phyloP scores from a whole-genome alignment of 164 flowering plant genomes.

The Umbellularia californica region DNA sequence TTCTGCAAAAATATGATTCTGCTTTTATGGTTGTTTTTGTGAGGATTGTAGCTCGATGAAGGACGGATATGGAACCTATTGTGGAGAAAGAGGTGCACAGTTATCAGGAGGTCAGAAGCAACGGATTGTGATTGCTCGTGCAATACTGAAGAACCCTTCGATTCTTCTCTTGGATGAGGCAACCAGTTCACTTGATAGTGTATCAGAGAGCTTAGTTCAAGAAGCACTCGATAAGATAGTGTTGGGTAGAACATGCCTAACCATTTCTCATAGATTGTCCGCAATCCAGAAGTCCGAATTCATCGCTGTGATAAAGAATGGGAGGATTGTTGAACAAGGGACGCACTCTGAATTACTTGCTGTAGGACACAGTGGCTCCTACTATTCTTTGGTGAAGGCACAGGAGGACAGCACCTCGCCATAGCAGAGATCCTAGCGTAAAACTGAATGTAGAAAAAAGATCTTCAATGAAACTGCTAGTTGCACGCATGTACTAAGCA shows the following conservation, averaged over 20 bases:
- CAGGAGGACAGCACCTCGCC: constrained; percentile 13
- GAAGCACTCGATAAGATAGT: constrained; percentile 45
- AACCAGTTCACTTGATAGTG: constrained; percentile 48
- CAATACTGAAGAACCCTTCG: constrained; percentile 43
- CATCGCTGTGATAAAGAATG: constrained; percentile 42
- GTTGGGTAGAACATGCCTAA: constrained; percentile 38
- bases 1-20: neutral
- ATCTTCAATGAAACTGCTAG: neutral
- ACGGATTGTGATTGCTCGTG: constrained; percentile 50
- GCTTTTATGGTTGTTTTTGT: neutral
- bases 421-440: neutral
- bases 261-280: constrained; percentile 42
- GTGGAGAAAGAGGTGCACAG: constrained; percentile 56
- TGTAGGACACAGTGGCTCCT: constrained; percentile 30
- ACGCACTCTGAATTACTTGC: constrained; percentile 30
- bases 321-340: constrained; percentile 43
- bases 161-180: constrained; percentile 50
- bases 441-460: neutral
- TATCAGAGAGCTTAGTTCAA: constrained; percentile 43
- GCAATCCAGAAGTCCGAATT: constrained; percentile 38
- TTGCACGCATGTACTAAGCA: neutral
- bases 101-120: constrained; percentile 62
- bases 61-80: constrained; percentile 42
- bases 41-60: constrained; percentile 18
- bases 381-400: constrained; percentile 34